Conservation (phyloP, 2,329 filamentous ascomycete species). For the Alternaria solani region DNA sequence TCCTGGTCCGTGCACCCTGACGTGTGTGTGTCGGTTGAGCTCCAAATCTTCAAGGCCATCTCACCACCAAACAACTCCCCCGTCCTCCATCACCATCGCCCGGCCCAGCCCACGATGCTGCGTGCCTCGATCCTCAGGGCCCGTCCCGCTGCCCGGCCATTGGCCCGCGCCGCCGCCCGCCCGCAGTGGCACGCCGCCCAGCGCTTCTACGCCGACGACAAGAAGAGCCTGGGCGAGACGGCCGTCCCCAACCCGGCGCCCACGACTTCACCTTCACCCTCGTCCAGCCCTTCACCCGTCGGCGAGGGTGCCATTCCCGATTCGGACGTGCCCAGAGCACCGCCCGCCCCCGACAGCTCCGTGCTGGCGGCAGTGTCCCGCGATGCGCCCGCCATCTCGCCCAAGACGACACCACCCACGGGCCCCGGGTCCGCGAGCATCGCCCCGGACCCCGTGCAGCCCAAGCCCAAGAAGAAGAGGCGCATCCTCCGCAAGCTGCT, state of each 20-base stretch:
- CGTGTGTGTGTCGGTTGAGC: conserved; percentile 16
- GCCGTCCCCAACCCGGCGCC: conserved; percentile 47
- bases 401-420: conserved; percentile 51
- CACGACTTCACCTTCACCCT: conserved; percentile 15
- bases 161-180: conserved; percentile 43
- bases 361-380: conserved; percentile 32
- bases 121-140: conserved; percentile 62
- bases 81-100: conserved; percentile 25
- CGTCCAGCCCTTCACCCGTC: conserved; percentile 30
- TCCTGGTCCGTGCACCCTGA: conserved; percentile 20
- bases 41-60: conserved; percentile 25
- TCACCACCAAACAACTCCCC: conserved; percentile 15
- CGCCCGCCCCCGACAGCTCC: conserved; percentile 53
- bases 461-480: conserved; percentile 68
- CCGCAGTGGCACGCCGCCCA: conserved; percentile 51
- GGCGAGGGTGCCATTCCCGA: conserved; percentile 56
- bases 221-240: conserved; percentile 53
- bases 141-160: conserved; percentile 53
- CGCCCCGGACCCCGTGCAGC: conserved; percentile 51
- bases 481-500: conserved; percentile 77
- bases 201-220: conserved; percentile 61
- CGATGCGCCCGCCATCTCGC: conserved; percentile 41
- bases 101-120: conserved; percentile 62
- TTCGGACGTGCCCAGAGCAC: conserved; percentile 58
- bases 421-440: conserved; percentile 54